phyloP scores from a whole-genome alignment of 768 basidiomycete genomes.

The Clathrus columnatus region DNA sequence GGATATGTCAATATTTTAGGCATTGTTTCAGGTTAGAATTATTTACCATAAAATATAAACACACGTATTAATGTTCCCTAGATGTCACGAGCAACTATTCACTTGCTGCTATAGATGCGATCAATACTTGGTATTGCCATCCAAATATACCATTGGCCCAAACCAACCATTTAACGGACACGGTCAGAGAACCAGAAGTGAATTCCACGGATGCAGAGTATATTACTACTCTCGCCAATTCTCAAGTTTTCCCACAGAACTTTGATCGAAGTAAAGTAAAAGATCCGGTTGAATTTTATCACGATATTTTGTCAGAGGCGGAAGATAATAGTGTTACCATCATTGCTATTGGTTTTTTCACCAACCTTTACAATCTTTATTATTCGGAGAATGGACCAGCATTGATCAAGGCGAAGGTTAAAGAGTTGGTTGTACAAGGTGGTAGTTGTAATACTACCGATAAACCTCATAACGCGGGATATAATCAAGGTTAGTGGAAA shows the following conservation, averaged over 20 bases:
- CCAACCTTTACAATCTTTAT: neutral
- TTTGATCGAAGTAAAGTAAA: too few species aligned
- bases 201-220: too few species aligned
- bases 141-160: constrained; percentile 1
- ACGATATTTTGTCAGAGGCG: neutral
- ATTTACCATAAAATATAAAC: too few species aligned
- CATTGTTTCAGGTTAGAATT: too few species aligned
- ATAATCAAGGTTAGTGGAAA: neutral
- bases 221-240: neutral
- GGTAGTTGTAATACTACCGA: neutral
- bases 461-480: neutral
- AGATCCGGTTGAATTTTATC: neutral
- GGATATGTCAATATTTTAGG: too few species aligned
- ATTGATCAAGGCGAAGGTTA: neutral
- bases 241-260: too few species aligned
- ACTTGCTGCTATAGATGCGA: neutral
- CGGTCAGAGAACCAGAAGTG: neutral
- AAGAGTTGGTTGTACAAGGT: neutral
- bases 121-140: too few species aligned
- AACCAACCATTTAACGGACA: neutral
- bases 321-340: constrained; percentile 1
- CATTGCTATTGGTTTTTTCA: neutral
- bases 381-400: neutral
- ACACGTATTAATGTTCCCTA: too few species aligned
- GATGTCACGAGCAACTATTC: too few species aligned